These are phyloP conservation scores for Sungouiozyma intestinalis DNA, from an alignment of 805 yeast genomes.

Conservation along the genomic window DNA sequence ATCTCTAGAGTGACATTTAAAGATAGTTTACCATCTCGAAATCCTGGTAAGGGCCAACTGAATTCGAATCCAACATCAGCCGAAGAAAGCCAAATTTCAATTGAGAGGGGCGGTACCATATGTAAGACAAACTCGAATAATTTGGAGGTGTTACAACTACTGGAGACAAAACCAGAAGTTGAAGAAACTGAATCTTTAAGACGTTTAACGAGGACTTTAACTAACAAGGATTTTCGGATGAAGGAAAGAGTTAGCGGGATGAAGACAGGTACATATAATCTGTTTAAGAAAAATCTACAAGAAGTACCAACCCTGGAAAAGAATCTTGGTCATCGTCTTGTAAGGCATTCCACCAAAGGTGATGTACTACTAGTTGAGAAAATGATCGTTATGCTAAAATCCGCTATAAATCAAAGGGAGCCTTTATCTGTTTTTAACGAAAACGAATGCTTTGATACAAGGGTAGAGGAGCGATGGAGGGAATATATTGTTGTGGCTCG, in stretches of 20 bases:
- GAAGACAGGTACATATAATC: slow-evolving; percentile 13
- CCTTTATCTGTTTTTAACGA: slow-evolving; percentile 36
- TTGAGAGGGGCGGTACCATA: not conserved
- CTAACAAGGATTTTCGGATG: not conserved
- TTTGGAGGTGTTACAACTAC: not conserved
- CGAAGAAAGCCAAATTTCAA: not conserved
- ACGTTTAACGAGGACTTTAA: not conserved
- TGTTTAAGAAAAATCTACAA: slow-evolving; percentile 11
- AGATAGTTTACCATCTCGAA: not conserved
- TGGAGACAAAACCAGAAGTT: not conserved
- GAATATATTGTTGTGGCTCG: slow-evolving; percentile 69
- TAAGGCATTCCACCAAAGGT: slow-evolving; percentile 30
- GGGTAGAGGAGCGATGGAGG: slow-evolving; percentile 63
- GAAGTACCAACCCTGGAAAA: slow-evolving; percentile 8
- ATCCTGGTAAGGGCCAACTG: not conserved
- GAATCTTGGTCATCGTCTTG: not conserved
- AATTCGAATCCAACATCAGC: not conserved
- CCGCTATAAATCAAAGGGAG: slow-evolving; percentile 18
- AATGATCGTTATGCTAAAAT: slow-evolving; percentile 56
- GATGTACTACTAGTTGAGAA: slow-evolving; percentile 56
- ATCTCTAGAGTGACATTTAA: not conserved
- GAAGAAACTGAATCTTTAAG: not conserved
- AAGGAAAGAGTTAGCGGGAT: not conserved
- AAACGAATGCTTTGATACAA: slow-evolving; percentile 39
- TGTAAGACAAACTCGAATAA: not conserved